Base-by-base conservation (phyloP, 2,329 filamentous ascomycete genomes). In the Juglanconis oblonga region DNA sequence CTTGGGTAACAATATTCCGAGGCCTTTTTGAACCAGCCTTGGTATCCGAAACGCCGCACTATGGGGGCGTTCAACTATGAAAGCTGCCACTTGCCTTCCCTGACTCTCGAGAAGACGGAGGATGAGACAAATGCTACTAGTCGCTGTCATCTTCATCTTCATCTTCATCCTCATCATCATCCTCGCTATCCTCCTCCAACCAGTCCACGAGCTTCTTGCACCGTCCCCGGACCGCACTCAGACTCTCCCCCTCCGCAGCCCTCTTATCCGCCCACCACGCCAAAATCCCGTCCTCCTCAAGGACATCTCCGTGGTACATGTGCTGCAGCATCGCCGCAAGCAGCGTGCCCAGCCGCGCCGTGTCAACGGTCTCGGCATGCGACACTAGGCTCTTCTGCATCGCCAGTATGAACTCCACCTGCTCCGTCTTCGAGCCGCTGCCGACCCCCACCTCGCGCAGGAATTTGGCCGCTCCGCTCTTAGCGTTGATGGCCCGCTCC, bases 201-300 rank as follows among this genome's bases (percentile, higher is more conserved):
- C 93, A 91, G 69, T 96, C 91, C 49, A 98, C 87, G 72, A 98
- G 85, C 55, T 87, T 86, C 68, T 86, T 81, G 60, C 90, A 92
- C 76, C 90, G 90, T 62, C 84, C 84, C 71, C 88, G 87, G 14
- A 97, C 85, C 53, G 77, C 82, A 61, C 75, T 75, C 87, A 97
- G 85, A 56, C 84, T 83, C 58, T 90, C 88, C 13, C 80, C 86
- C 58, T 86, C 87, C 31, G 76, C 82, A 5, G 89, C 88, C 68
- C 87, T 74, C 52, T 83, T 81, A 72, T 96, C 89, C 24, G 80
- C 84, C 93, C 93, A 98, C 95, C 95, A 99, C 52, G 84, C 83
- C 68, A 94, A 77, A 66, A 97, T 90, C 0, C 90, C 92, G 47
- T 97, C 93, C 69, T 97, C 92, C 71, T 97, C 92, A 1, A 97